Evolutionary conservation across 1,284 basidiomycete species (phyloP).

Genomic region (Rhodotorula mucilaginosa): DNA sequence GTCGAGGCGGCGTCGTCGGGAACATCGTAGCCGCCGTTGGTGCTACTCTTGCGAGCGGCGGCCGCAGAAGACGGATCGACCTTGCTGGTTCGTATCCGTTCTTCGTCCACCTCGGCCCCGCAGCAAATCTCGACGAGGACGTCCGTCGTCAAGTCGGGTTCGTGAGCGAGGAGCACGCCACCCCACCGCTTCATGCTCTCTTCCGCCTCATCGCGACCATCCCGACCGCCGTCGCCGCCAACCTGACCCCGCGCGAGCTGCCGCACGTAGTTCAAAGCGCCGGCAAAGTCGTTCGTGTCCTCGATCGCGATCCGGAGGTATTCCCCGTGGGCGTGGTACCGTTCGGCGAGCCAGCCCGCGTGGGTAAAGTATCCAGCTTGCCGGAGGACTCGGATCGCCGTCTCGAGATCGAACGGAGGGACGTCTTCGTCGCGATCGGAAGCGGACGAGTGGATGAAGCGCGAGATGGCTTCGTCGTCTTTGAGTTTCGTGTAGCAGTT

Average conservation of each 20-base stretch:
- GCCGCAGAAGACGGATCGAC: too few species aligned
- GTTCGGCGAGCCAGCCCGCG: constrained; percentile 87
- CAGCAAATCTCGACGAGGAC: constrained; percentile 90
- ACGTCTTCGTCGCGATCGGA: constrained; percentile 50
- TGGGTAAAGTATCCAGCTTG: constrained; percentile 96
- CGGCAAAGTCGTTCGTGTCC: constrained; percentile 76
- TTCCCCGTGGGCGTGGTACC: constrained; percentile 86
- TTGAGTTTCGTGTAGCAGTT: constrained; percentile 98
- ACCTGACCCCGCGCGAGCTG: constrained; percentile 64
- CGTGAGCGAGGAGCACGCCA: constrained; percentile 64
- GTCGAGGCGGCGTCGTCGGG: constrained; percentile 2
- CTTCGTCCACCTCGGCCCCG: constrained; percentile 49
- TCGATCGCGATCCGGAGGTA: constrained; percentile 93
- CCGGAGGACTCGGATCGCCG: constrained; percentile 91
- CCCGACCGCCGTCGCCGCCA: constrained; percentile 28
- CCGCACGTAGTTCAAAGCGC: constrained; percentile 78
- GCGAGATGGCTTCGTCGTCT: constrained; percentile 81
- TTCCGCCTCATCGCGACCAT: constrained; percentile 9
- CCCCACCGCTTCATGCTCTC: constrained; percentile 55
- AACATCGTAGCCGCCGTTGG: constrained; percentile 13
- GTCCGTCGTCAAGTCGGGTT: constrained; percentile 83
- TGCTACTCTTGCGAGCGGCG: not conserved
- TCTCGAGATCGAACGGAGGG: constrained; percentile 92
- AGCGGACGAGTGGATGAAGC: constrained; percentile 73
- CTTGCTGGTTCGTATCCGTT: not conserved